phyloP scores from a whole-genome alignment of 179 eudicot species.

The Beta lomatogona region DNA sequence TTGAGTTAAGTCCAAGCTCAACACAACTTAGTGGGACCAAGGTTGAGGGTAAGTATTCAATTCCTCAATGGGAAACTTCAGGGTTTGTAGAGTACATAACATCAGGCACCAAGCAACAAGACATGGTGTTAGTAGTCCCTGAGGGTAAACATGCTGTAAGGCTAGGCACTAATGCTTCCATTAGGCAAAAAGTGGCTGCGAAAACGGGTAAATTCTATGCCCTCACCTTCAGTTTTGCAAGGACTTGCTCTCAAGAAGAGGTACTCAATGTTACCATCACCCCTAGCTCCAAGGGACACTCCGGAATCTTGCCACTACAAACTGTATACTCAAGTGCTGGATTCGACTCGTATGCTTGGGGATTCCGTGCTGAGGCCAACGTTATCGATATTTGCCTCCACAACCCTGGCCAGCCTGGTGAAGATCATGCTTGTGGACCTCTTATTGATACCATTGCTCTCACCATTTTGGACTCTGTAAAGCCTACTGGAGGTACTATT shows the following conservation, averaged over 20 bases:
- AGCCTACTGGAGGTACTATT: constrained; percentile 32
- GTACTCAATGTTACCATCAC: constrained; percentile 45
- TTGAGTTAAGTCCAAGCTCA: constrained; percentile 37
- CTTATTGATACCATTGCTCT: constrained; percentile 55
- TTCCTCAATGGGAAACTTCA: constrained; percentile 33
- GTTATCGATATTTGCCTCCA: constrained; percentile 46
- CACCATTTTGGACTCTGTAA: constrained; percentile 33
- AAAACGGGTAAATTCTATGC: constrained; percentile 37
- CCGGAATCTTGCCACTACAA: constrained; percentile 58
- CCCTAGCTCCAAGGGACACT: constrained; percentile 33
- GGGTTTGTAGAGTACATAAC: constrained; percentile 45
- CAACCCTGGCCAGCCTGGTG: constrained; percentile 39
- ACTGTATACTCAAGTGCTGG: constrained; percentile 59
- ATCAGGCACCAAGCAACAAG: constrained; percentile 38
- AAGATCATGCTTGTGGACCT: constrained; percentile 62
- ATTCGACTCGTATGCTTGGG: constrained; percentile 65
- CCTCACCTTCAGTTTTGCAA: constrained; percentile 41
- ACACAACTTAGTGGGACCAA: constrained; percentile 35
- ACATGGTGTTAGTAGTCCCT: constrained; percentile 44
- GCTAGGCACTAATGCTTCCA: constrained; percentile 39
- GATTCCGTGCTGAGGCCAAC: constrained; percentile 47
- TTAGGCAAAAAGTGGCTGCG: constrained; percentile 33
- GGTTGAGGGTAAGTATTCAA: constrained; percentile 32
- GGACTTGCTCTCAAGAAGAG: constrained; percentile 52
- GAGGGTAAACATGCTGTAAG: constrained; percentile 38